These are phyloP conservation scores for Starmerella geochares DNA, from an alignment of 805 yeast genomes.

Conservation along the genomic window DNA sequence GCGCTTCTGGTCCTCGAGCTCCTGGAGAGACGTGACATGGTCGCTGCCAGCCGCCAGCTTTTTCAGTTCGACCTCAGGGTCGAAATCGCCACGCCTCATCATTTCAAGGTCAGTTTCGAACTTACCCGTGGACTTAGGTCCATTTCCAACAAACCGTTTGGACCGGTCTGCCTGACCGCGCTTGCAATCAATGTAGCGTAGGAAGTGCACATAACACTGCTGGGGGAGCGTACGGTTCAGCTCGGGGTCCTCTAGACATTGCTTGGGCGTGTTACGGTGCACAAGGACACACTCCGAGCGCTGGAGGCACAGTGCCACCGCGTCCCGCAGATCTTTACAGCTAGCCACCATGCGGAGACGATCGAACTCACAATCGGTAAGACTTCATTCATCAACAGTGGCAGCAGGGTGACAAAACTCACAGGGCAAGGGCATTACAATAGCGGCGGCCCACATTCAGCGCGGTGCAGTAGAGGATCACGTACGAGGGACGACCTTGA, in stretches of 20 bases:
- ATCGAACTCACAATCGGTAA: background rate
- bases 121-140: slow-evolving; percentile 83
- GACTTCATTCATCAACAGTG: background rate
- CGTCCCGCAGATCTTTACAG: slow-evolving; percentile 87
- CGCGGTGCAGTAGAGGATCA: too few relatives aligned
- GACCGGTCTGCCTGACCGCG: slow-evolving; percentile 82
- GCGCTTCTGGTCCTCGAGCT: slow-evolving; percentile 14
- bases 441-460: too few relatives aligned
- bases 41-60: slow-evolving; percentile 40
- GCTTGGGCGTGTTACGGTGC: slow-evolving; percentile 79
- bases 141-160: slow-evolving; percentile 87
- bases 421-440: too few relatives aligned
- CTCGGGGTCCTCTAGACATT: slow-evolving; percentile 74
- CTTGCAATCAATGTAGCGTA: slow-evolving; percentile 81
- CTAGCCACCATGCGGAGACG: slow-evolving; percentile 38
- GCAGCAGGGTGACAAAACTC: background rate
- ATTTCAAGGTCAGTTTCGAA: slow-evolving; percentile 81
- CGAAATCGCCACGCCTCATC: slow-evolving; percentile 68
- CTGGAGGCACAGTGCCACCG: slow-evolving; percentile 92
- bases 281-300: slow-evolving; percentile 93
- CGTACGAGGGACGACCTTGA: too few relatives aligned
- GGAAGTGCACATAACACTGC: slow-evolving; percentile 72
- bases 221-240: slow-evolving; percentile 72
- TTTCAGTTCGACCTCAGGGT: slow-evolving; percentile 68
- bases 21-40: slow-evolving; percentile 16